Percentiles rank a stretch among this genome's conserved stretches.
These are phyloP conservation scores for Glebionis coronaria DNA, from an alignment of 129 eudicot species.

Conservation along the genomic window DNA sequence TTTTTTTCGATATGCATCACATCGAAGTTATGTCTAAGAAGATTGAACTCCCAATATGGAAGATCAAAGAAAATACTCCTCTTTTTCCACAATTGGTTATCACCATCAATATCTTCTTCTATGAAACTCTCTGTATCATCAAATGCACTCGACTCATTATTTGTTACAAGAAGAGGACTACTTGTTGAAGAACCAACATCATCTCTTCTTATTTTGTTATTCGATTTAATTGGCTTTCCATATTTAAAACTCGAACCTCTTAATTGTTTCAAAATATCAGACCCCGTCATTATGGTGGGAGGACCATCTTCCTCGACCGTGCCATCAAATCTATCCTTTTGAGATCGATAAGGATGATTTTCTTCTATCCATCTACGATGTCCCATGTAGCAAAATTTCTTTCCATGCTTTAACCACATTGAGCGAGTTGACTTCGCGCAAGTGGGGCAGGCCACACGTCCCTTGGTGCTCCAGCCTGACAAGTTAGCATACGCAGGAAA, in stretches of 20 bases:
- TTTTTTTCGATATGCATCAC: neutral
- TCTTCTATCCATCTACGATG: neutral
- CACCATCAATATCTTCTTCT: neutral
- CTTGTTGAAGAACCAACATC: neutral
- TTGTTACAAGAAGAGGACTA: neutral
- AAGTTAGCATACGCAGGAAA: no score
- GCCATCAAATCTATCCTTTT: neutral
- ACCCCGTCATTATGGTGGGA: neutral
- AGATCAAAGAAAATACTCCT: neutral
- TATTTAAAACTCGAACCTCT: neutral
- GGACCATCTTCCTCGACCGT: neutral
- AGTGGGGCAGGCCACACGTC: neutral
- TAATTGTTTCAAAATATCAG: neutral
- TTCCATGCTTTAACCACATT: neutral
- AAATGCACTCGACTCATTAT: neutral
- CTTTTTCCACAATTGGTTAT: neutral
- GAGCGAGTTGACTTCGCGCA: neutral
- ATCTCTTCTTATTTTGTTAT: neutral
- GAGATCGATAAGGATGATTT: neutral
- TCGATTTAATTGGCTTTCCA: neutral
- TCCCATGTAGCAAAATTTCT: neutral
- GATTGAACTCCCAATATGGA: neutral
- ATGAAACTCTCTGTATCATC: neutral
- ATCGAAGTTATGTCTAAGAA: neutral
- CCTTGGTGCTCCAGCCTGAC: neutral